These are phyloP conservation scores for Globisporangium recalcitrans DNA, from an alignment of 352 stramenopile species.

Conservation along the genomic window DNA sequence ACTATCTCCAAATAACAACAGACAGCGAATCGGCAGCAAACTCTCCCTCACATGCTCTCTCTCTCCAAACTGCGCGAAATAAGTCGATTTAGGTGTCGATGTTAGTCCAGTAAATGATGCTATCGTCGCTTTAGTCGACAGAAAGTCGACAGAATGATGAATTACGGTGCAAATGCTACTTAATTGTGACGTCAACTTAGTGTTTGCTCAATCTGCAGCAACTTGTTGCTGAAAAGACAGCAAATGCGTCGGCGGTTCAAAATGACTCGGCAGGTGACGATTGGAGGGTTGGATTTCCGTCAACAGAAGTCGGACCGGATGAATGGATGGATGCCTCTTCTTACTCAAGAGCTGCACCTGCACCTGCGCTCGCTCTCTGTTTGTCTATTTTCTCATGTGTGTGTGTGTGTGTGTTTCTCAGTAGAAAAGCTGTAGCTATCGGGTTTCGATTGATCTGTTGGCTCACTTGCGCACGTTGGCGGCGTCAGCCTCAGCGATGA, in stretches of 20 bases:
- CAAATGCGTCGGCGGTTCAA: not conserved
- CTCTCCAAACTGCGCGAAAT: not conserved
- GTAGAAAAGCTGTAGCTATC: not conserved
- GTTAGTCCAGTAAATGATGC: not conserved
- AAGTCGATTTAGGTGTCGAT: not conserved
- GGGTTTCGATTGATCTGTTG: not conserved
- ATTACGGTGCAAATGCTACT: not conserved
- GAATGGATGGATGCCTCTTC: not conserved
- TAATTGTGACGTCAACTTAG: not conserved
- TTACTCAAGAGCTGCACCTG: not conserved
- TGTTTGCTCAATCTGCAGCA: not conserved
- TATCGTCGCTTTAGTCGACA: no score
- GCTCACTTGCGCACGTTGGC: conserved; percentile 37
- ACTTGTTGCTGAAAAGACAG: not conserved
- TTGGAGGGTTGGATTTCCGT: not conserved
- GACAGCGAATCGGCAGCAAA: no score
- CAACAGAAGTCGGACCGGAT: not conserved
- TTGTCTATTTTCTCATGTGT: conserved; percentile 7
- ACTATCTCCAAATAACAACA: not conserved
- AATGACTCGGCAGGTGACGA: conserved; percentile 2
- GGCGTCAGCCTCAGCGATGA: conserved; percentile 56
- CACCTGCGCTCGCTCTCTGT: not conserved
- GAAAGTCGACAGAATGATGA: no score
- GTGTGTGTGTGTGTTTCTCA: not conserved
- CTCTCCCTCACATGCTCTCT: not conserved